Percentiles rank a stretch among this genome's conserved stretches.
These are phyloP conservation scores for Leptographium flavum DNA, from an alignment of 2,329 filamentous ascomycete genomes.

Conservation along the genomic window DNA sequence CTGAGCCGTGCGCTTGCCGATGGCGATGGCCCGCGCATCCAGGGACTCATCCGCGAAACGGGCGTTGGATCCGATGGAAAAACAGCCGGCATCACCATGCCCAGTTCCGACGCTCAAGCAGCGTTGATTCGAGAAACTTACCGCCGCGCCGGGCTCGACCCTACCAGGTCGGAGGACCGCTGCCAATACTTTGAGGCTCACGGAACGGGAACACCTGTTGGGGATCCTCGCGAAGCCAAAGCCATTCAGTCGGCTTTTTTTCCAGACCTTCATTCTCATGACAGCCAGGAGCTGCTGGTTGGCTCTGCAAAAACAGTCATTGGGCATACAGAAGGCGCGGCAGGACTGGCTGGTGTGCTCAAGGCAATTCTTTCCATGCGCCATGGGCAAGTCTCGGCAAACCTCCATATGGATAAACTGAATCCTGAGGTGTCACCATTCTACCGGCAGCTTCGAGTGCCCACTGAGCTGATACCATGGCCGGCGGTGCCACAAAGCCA, in stretches of 20 bases:
- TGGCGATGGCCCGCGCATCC: constrained; percentile 24
- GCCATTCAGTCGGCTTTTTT: constrained; percentile 29
- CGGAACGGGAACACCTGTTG: constrained; percentile 20
- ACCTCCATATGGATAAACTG: constrained; percentile 25
- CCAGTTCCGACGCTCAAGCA: constrained; percentile 29
- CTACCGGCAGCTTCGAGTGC: constrained; percentile 9
- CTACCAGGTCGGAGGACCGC: constrained; percentile 16
- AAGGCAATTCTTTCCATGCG: constrained; percentile 28
- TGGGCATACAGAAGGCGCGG: constrained; percentile 35
- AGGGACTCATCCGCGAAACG: constrained; percentile 31
- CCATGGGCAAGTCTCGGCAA: constrained; percentile 24
- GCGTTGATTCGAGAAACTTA: constrained; percentile 30
- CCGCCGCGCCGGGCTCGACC: constrained; percentile 24
- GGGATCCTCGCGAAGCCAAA: constrained; percentile 22
- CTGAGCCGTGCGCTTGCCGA: constrained; percentile 34
- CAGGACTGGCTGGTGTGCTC: constrained; percentile 33
- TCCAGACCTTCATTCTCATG: constrained; percentile 7
- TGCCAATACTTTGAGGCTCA: constrained; percentile 35
- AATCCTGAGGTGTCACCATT: constrained; percentile 26
- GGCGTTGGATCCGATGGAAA: constrained; percentile 35
- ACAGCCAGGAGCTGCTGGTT: constrained; percentile 14
- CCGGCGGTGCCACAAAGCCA: constrained; percentile 16
- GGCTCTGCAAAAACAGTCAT: constrained; percentile 30
- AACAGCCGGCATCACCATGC: constrained; percentile 39
- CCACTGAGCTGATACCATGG: neutral